These are phyloP conservation scores for Panaeolus cyanescens DNA, from an alignment of 768 basidiomycete genomes.

Conservation along the genomic window DNA sequence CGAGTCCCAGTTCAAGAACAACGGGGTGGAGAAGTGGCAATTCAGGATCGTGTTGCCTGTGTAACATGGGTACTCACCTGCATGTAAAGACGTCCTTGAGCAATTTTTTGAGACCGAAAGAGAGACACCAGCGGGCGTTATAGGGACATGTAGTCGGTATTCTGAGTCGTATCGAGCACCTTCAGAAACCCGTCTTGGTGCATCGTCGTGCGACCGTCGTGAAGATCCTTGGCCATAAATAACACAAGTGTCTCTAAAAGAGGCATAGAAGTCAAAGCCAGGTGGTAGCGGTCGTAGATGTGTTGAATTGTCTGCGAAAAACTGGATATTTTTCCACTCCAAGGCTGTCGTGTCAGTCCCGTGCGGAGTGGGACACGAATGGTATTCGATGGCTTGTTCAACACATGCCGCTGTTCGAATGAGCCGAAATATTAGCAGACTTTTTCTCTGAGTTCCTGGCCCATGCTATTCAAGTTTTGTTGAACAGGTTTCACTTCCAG, in stretches of 20 bases:
- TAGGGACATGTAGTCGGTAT: too few species aligned
- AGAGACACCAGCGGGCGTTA: too few species aligned
- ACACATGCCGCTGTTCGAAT: too few species aligned
- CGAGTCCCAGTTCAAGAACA: neutral
- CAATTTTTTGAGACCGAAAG: too few species aligned
- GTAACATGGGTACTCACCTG: too few species aligned
- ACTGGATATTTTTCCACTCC: neutral
- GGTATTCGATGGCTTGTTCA: too few species aligned
- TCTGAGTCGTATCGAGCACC: too few species aligned
- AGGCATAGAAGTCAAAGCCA: neutral
- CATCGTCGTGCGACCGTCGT: neutral
- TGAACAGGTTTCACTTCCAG: neutral
- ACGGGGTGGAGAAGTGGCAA: too few species aligned
- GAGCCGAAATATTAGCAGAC: neutral
- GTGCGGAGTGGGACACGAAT: constrained; percentile 1
- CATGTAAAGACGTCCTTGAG: too few species aligned
- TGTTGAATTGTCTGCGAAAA: neutral
- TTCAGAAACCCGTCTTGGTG: neutral
- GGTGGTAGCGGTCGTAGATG: neutral
- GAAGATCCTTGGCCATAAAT: neutral
- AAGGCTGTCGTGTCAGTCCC: neutral
- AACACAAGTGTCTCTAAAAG: neutral
- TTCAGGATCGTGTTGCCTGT: too few species aligned
- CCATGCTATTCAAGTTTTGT: neutral
- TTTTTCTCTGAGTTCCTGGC: neutral